Percentiles rank a stretch among this genome's conserved stretches.
Conservation (phyloP, 805 yeast genomes). For the Ogataea trehaloabstinens region DNA sequence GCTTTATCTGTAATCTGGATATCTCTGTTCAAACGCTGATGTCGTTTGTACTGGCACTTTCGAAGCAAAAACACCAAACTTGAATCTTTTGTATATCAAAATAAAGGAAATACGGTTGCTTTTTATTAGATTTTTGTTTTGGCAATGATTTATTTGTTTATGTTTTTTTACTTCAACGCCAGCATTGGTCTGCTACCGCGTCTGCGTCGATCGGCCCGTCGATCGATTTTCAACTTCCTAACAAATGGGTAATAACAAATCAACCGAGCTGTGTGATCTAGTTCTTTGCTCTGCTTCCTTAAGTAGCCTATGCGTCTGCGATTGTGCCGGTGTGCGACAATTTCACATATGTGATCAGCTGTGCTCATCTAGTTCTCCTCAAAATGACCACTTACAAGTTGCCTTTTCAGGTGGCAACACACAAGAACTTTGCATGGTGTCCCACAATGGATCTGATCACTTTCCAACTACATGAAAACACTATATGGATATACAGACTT, state of each 20-base stretch:
- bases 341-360: too few species aligned
- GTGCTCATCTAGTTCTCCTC: too few species aligned
- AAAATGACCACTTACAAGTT: conserved; percentile 13
- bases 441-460: conserved; percentile 36
- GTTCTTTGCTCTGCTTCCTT: too few species aligned
- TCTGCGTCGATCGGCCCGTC: conserved; percentile 7
- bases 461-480: conserved; percentile 25
- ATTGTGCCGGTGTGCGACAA: too few species aligned
- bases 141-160: conserved; percentile 1
- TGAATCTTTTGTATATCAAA: background rate
- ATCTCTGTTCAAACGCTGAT: background rate
- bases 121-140: conserved; percentile 3
- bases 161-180: conserved; percentile 6
- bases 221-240: too few species aligned
- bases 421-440: conserved; percentile 26
- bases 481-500: conserved; percentile 31
- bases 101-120: conserved; percentile 4
- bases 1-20: conserved; percentile 21
- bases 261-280: too few species aligned
- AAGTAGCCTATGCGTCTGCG: too few species aligned
- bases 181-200: conserved; percentile 7
- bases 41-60: conserved; percentile 8
- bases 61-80: too few species aligned
- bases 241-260: too few species aligned
- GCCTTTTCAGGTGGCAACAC: conserved; percentile 19